Conservation (phyloP, 192 early-diverging fungal genomes). For the Geosiphon pyriformis region DNA sequence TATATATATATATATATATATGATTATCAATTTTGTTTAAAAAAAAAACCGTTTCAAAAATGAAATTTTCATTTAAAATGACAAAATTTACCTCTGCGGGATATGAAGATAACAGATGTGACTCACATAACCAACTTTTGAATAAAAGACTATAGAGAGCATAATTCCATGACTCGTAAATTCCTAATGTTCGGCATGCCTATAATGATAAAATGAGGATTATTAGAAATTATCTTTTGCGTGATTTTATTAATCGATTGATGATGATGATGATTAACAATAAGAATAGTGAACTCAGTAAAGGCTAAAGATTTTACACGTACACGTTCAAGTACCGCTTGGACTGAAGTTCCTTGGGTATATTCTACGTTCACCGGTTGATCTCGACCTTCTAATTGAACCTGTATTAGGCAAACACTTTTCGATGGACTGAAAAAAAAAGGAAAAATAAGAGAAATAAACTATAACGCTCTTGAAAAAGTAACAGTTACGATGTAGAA, state of each 20-base stretch:
- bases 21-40: background rate
- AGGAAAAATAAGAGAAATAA: no score
- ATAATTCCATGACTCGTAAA: slow-evolving; percentile 26
- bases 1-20: background rate
- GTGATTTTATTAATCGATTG: background rate
- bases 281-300: background rate
- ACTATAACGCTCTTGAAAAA: no score
- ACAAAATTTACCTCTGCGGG: slow-evolving; percentile 10
- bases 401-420: slow-evolving; percentile 23
- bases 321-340: slow-evolving; percentile 24
- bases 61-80: background rate
- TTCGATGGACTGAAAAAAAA: no score
- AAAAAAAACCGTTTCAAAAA: background rate
- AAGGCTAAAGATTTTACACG: background rate
- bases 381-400: slow-evolving; percentile 22
- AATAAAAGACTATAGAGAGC: slow-evolving; percentile 23
- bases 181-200: slow-evolving; percentile 19
- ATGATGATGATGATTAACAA: background rate
- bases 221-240: background rate
- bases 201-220: background rate
- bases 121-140: slow-evolving; percentile 22
- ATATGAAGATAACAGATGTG: slow-evolving; percentile 20
- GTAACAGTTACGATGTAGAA: no score
- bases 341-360: slow-evolving; percentile 25
- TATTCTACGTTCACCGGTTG: slow-evolving; percentile 21